Base-by-base conservation (phyloP, 1,284 basidiomycete genomes). In the Phellopilus nigrolimitatus region DNA sequence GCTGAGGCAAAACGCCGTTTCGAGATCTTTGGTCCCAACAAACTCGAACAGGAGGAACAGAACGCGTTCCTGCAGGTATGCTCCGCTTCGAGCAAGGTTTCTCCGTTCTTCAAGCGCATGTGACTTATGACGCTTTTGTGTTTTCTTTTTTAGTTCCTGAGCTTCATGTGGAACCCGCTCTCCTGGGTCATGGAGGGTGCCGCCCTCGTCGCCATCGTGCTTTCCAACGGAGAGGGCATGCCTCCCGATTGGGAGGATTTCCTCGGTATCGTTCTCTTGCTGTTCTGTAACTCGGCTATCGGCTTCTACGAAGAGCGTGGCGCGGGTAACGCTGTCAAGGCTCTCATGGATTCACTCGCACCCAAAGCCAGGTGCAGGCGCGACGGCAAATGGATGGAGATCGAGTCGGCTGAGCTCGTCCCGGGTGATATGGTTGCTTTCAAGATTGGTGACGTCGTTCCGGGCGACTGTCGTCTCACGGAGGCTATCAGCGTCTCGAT, bases 121-220 rank as follows among this genome's bases (percentile, higher is more conserved):
- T 38, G 36, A 12, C 12, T 19, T 28, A 56, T 38, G 34, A 51
- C 37, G 44, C 19, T 21, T 44, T 30, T 12, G 12, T 54, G 45
- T 44, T 27, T 15, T 38, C 33, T 33, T 28, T 38, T 36, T 17
- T 31, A 97, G 88, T 97, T 97, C 75, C 75, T 97, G 64, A 85
- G 84, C 67, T 97, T 97, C 79, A 95, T 95, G 92, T 95, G 93
- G 93, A 97, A 97, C 74, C 94, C 94, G 47, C 79, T 97, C 21
- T 97, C 94, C 36, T 98, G 95, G 94, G 95, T 98, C 73, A 99
- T 98, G 95, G 95, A 99, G 72, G 93, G 89, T 61, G 95, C 95
- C 51, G 94, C 95, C 45, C 76, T 97, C 46, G 95, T 98, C 68
- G 94, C 95, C 55, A 97, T 97, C 68, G 95, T 82, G 41, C 83